These are phyloP conservation scores for Amylocarpus encephaloides DNA, from an alignment of 2,329 filamentous ascomycete genomes.

Conservation along the genomic window DNA sequence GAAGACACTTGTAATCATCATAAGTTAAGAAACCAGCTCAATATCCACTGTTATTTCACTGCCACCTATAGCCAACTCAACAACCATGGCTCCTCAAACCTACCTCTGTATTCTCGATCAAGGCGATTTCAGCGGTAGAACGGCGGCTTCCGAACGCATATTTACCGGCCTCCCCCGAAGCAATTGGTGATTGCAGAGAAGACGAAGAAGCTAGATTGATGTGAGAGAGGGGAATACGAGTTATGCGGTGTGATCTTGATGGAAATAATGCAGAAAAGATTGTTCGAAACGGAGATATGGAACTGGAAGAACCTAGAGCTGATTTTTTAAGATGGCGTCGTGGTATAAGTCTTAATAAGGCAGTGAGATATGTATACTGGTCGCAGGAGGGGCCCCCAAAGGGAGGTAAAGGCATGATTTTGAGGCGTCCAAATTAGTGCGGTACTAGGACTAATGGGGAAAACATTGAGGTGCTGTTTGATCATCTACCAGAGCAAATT, in stretches of 20 bases:
- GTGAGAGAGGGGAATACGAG: constrained; percentile 37
- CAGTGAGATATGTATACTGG: constrained; percentile 31
- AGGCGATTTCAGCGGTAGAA: background rate
- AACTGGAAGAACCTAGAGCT: background rate
- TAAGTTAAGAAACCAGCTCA: too few relatives aligned
- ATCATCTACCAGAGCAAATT: constrained; percentile 48
- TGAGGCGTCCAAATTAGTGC: constrained; percentile 1
- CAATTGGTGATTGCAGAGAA: constrained; percentile 28
- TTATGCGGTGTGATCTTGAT: constrained; percentile 36
- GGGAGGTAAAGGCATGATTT: constrained; percentile 7
- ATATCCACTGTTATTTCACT: too few relatives aligned
- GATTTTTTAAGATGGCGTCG: constrained; percentile 42
- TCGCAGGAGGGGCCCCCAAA: constrained; percentile 26
- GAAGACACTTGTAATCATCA: too few relatives aligned
- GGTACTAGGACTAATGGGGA: constrained; percentile 1
- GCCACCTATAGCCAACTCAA: background rate
- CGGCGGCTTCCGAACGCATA: background rate
- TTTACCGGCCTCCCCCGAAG: constrained; percentile 32
- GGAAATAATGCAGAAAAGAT: constrained; percentile 33
- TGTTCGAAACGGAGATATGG: constrained; percentile 12
- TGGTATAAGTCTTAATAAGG: constrained; percentile 43
- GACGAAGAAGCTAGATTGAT: constrained; percentile 33
- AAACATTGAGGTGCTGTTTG: constrained; percentile 21
- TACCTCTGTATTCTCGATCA: background rate
- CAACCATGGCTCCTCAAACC: background rate